Evolutionary conservation across 1,139 yeast genomes (phyloP), one percentile per base, ranked within the genome.

Genomic region (Sugiyamaella novakii): DNA sequence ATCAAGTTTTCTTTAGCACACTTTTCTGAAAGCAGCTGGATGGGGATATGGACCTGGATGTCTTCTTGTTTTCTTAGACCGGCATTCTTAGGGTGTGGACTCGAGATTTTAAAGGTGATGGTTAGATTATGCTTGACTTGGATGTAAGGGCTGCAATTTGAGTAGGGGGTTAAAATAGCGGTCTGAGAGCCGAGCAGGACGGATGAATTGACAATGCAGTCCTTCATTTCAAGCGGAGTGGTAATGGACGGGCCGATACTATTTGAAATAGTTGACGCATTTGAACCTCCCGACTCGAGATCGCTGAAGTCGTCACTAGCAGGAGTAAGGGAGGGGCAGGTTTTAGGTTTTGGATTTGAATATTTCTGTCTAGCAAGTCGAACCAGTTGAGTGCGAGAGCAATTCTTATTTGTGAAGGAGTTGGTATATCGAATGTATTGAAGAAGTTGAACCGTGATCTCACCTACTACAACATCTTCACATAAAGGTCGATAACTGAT

Each of bases 41-140:
- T 14, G 18, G 43, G 43, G 35, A 39, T 30, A 12, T 39, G 43
- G 6, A 39, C 29, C n/a, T 18, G 43, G n/a, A 39, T 12, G 29
- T 39, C 43, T 31, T 39, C 43, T 29, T 39, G 43, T 22, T 39
- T 39, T 18, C 43, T 18, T 6, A 39, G 36, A 3, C 43, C 43
- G 10, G 43, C 27, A 18, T 39, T 39, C 15, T 22, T 29, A 25
- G 43, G 43, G 15, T 39, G 43, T 2, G 43, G 36, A 17, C 19
- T 14, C 7, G 43, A 39, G 12, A 39, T 34, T 12, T 39, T 39
- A 34, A 39, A 39, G 29, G 34, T 28, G 19, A 39, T 30, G 2
- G 24, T 12, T 1, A 39, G 43, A 22, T 39, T 28, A 34, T 39
- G 43, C 21, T 21, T 29, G 28, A 39, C 43, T 14, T 39, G 43